These are phyloP conservation scores for Aureobasidium sp. DNA, from an alignment of 2,329 filamentous ascomycete genomes.

Conservation along the genomic window DNA sequence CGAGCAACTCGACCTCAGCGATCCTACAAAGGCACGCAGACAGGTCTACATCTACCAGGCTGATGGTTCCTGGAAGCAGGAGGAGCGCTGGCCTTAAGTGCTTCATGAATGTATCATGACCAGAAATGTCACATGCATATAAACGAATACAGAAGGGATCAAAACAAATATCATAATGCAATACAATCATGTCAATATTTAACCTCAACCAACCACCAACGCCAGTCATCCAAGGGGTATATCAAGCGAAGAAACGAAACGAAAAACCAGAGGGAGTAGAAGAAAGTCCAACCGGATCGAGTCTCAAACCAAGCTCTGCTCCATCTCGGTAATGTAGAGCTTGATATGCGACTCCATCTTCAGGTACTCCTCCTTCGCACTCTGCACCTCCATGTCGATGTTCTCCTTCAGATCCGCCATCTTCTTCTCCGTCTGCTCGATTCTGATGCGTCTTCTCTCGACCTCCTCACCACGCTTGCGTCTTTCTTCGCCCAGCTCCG, in stretches of 20 bases:
- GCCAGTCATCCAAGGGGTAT: slow-evolving; percentile 5
- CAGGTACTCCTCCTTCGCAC: slow-evolving; percentile 86
- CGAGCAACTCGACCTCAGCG: slow-evolving; percentile 65
- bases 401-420: slow-evolving; percentile 98
- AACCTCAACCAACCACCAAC: neutral
- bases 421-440: slow-evolving; percentile 99
- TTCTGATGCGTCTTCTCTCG: slow-evolving; percentile 82
- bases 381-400: slow-evolving; percentile 88
- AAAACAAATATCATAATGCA: neutral
- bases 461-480: slow-evolving; percentile 84
- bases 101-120: neutral
- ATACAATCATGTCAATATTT: neutral
- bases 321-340: slow-evolving; percentile 98
- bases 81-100: slow-evolving; percentile 59
- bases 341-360: slow-evolving; percentile 98
- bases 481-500: slow-evolving; percentile 74
- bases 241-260: neutral
- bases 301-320: slow-evolving; percentile 59
- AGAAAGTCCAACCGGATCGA: neutral
- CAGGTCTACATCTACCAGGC: slow-evolving; percentile 59
- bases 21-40: slow-evolving; percentile 56
- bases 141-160: neutral
- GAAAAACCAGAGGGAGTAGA: neutral
- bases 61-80: slow-evolving; percentile 55
- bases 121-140: neutral